phyloP scores from a whole-genome alignment of 257 asterid species.

The Leptodermis oblonga region DNA sequence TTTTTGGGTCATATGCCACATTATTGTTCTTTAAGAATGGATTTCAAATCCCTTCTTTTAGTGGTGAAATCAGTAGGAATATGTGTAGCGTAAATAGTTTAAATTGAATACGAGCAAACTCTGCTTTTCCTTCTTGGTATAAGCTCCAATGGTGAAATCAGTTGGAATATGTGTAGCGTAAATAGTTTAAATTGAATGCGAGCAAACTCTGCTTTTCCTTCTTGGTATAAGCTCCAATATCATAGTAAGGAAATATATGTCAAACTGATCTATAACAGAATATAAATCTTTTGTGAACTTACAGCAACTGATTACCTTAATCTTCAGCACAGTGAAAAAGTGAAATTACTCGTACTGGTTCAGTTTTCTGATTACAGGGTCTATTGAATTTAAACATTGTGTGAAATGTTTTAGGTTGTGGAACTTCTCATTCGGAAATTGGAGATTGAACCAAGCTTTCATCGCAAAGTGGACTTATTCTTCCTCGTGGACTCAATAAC shows the following conservation, averaged over 20 bases:
- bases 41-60: neutral
- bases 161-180: neutral
- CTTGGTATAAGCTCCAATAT: neutral
- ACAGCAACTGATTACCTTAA: neutral
- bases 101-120: neutral
- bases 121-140: neutral
- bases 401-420: constrained; percentile 47
- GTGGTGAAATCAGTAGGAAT: neutral
- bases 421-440: constrained; percentile 83
- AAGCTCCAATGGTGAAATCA: neutral
- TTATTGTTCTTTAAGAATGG: neutral
- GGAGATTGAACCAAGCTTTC: constrained; percentile 71
- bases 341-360: neutral
- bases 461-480: constrained; percentile 85
- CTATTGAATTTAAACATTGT: neutral
- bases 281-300: neutral
- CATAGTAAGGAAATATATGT: neutral
- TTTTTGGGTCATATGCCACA: neutral
- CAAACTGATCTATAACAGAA: neutral
- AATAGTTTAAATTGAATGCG: neutral
- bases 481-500: constrained; percentile 96
- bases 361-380: neutral
- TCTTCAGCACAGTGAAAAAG: neutral
- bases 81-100: neutral
- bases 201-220: neutral